These are phyloP conservation scores for Fraxinus dipetala DNA, from an alignment of 305 asterid species.

Conservation along the genomic window DNA sequence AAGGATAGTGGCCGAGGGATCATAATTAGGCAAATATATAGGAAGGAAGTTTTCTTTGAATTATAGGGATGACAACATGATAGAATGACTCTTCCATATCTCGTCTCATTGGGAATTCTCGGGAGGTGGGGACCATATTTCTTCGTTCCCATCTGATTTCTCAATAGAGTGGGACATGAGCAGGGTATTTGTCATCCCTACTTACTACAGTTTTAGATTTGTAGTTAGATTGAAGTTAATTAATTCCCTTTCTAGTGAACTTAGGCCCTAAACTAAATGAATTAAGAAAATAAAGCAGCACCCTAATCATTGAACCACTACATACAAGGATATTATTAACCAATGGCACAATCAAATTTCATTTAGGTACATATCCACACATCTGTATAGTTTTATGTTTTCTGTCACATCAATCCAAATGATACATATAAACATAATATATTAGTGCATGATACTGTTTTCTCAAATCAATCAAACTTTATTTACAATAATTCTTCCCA, in stretches of 20 bases:
- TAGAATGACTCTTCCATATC: neutral
- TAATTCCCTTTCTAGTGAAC: neutral
- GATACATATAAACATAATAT: neutral
- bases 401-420: neutral
- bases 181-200: neutral
- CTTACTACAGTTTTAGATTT: neutral
- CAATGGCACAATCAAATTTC: neutral
- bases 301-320: neutral
- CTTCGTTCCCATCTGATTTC: neutral
- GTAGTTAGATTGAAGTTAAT: neutral
- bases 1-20: neutral
- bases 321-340: neutral
- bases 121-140: neutral
- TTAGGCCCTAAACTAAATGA: neutral
- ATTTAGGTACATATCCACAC: neutral
- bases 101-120: neutral
- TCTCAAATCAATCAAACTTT: neutral
- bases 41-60: neutral
- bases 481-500: neutral
- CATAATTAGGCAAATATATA: neutral
- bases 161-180: neutral
- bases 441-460: neutral
- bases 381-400: neutral
- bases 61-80: neutral
- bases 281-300: neutral